phyloP scores from a whole-genome alignment of 1,284 basidiomycete genomes.

The Cryptococcus sp. region DNA sequence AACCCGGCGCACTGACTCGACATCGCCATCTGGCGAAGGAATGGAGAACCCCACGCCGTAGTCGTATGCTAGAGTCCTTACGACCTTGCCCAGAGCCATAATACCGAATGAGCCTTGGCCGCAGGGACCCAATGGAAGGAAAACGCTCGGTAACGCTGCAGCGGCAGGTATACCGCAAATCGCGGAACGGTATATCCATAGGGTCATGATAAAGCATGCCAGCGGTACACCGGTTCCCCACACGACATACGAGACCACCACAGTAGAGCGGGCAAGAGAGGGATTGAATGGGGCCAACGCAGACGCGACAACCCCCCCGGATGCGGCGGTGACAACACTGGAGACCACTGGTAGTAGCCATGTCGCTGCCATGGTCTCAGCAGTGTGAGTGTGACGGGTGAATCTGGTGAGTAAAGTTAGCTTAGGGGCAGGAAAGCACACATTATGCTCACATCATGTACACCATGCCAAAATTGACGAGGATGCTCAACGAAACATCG shows the following conservation, averaged over 20 bases:
- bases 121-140: conserved; percentile 60
- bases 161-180: conserved; percentile 53
- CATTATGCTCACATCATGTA: conserved; percentile 62
- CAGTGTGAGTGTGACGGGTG: conserved; percentile 62
- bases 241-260: conserved; percentile 56
- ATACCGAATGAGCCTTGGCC: conserved; percentile 66
- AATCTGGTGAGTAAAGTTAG: conserved; percentile 55
- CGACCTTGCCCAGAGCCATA: conserved; percentile 58
- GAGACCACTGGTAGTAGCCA: conserved; percentile 75
- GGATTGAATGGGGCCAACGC: conserved; percentile 57
- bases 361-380: conserved; percentile 61
- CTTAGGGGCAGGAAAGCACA: background rate
- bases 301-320: conserved; percentile 63
- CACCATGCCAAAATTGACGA: conserved; percentile 65
- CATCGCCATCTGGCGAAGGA: background rate
- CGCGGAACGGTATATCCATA: conserved; percentile 59
- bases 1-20: background rate
- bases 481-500: conserved; percentile 61
- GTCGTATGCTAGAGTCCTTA: conserved; percentile 55
- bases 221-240: conserved; percentile 55
- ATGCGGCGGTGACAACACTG: conserved; percentile 66
- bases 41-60: conserved; percentile 23
- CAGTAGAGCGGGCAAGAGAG: conserved; percentile 59
- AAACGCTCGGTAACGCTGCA: conserved; percentile 61
- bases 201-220: conserved; percentile 62